Conservation (phyloP, 108 stramenopile genomes). For the Nitzschia sp. region DNA sequence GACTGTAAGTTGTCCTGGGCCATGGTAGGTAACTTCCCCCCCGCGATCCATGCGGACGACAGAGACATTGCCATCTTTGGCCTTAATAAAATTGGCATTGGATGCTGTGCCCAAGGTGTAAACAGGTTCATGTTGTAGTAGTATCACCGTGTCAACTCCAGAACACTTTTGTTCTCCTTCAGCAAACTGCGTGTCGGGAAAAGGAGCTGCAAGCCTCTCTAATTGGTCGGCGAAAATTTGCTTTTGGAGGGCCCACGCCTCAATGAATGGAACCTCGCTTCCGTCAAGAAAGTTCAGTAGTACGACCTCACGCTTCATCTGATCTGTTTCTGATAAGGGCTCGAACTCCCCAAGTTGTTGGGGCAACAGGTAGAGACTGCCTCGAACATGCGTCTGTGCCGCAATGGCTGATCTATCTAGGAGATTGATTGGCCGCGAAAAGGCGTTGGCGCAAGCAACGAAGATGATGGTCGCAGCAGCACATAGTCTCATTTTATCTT, state of each 20-base stretch:
- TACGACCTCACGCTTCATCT: slow-evolving; percentile 43
- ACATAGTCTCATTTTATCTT: no score
- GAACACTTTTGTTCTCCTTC: background rate
- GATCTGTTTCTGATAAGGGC: slow-evolving; percentile 15
- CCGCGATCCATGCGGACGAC: slow-evolving; percentile 91
- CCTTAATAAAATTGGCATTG: slow-evolving; percentile 65
- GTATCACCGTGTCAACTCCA: slow-evolving; percentile 65
- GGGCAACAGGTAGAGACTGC: slow-evolving; percentile 28
- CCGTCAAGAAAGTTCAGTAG: slow-evolving; percentile 51
- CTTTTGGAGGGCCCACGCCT: slow-evolving; percentile 36
- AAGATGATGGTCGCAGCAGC: no score
- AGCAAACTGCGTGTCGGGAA: background rate
- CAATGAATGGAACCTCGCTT: slow-evolving; percentile 35
- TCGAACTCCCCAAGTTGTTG: slow-evolving; percentile 70
- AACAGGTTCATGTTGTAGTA: slow-evolving; percentile 81
- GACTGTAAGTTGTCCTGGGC: slow-evolving; percentile 94
- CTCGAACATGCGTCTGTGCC: no score
- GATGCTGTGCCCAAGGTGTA: slow-evolving; percentile 87
- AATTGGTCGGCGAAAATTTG: slow-evolving; percentile 48
- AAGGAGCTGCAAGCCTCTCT: slow-evolving; percentile 26
- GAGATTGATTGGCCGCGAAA: no score
- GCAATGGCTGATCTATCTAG: no score
- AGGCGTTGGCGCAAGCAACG: no score
- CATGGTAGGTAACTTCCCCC: slow-evolving; percentile 98
- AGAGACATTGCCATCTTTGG: slow-evolving; percentile 31